These are phyloP conservation scores for Pseudomicrostroma phylloplanum DNA, from an alignment of 1,284 basidiomycete species.

Conservation along the genomic window DNA sequence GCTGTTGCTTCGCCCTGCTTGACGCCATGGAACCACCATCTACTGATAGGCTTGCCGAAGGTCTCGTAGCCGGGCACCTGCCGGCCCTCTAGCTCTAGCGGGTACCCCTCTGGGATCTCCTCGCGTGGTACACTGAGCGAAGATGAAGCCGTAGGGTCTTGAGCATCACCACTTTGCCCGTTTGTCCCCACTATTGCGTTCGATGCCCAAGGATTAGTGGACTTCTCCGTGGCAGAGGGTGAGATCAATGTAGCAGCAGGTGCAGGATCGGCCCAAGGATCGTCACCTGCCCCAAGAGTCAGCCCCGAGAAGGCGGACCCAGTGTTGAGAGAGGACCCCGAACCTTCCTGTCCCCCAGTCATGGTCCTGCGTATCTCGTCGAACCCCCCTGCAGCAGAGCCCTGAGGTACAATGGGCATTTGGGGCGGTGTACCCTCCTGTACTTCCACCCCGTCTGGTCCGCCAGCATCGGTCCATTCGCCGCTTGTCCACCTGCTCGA, in stretches of 20 bases:
- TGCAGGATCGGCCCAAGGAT: conserved; percentile 4
- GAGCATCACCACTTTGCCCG: neutral
- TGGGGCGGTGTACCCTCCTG: neutral
- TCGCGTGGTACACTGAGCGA: neutral
- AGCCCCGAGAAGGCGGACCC: neutral
- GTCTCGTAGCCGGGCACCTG: neutral
- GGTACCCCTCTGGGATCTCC: neutral
- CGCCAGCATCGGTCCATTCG: neutral
- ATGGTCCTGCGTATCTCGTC: conserved; percentile 1
- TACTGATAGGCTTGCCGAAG: conserved; percentile 2
- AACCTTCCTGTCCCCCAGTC: neutral
- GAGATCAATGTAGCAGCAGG: neutral
- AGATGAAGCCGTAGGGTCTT: neutral
- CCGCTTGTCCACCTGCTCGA: neutral
- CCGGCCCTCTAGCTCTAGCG: neutral
- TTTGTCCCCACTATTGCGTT: neutral
- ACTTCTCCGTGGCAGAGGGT: neutral
- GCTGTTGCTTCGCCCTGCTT: neutral
- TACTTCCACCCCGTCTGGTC: neutral
- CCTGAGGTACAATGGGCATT: neutral
- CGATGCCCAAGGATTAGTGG: conserved; percentile 1
- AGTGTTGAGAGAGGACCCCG: neutral
- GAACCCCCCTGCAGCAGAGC: neutral
- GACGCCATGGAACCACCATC: neutral
- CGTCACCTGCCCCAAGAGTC: neutral